Evolutionary conservation across 164 flowering plant species (phyloP), one percentile per base, ranked within the genome.

Genomic region (Nymphaea colorata): DNA sequence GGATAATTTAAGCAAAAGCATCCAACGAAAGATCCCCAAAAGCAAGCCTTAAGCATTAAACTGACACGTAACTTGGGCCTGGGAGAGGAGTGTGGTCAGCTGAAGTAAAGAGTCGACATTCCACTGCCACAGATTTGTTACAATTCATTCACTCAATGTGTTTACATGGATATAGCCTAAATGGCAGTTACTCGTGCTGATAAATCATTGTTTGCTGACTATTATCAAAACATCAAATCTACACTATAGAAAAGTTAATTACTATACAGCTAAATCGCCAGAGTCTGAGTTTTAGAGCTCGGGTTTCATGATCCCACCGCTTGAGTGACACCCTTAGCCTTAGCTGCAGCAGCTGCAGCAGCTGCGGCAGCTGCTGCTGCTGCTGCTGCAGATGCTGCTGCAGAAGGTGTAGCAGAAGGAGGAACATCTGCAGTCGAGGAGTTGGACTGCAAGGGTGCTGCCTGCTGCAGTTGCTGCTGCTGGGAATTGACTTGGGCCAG

Each of bases 311-410:
- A 83, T 69, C 96, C 89, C 44, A 87, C 96, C 3, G 96, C 91
- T 59, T 72, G 74, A 25, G 98, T 91, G 51, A 85, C 71, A 8
- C 96, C 94, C 78, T 86, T 86, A 42, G 84, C 74, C 76, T 89
- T 82, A 8, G 92, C 88, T 55, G 94, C 94, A 2, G 93, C 91
- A 59, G 86, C 76, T 57, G 80, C 77, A 0, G 77, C 74, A 1
- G 76, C 68, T 2, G 96, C 88, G 1, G 90, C 88, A 0, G 94
- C 89, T 0, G 97, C 93, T 0, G 97, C 87, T 0, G 93, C 90
- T 0, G 89, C 88, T 0, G 91, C 85, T 0, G 90, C 87, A 0
- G 98, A 87, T 3, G 98, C 85, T 12, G 94, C 67, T 15, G 93
- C 87, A 5, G 96, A 77, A 66, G 69, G 78, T 2, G 93, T 80